Base-by-base conservation (phyloP, 768 basidiomycete species). In the Tulasnella sp. region DNA sequence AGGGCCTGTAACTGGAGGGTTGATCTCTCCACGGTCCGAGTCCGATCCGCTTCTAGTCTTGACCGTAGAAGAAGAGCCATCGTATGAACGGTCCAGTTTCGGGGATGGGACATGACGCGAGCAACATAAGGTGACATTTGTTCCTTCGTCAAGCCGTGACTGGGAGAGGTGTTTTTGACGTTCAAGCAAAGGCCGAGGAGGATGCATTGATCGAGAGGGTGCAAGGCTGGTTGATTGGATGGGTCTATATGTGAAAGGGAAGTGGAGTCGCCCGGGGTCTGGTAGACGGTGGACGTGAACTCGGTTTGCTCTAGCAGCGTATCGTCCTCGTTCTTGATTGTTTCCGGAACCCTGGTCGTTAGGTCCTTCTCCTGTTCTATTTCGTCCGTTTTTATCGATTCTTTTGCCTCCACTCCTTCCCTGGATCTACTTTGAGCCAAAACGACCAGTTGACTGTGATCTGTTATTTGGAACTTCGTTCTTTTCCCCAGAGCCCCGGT, bases 61-160 rank as follows among this genome's bases (percentile, higher is more conserved):
- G 96, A 91, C 35, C 97, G 90, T 34, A 98, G 87, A 66, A 99
- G 86, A 68, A 98, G 88, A 35, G 94, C 95, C 88, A 95, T 96
- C 41, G 95, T 96, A 81, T 98, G 94, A 36, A 98, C 84, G 5
- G 94, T 91, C 97, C 97, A 99, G 79, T 98, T 98, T 71, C 84
- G 83, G 1, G 95, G 94, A 78, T 98, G 93, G 1, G 89, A 83
- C 75, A 98, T 86, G 41, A 98, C 93, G 41, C 96, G 90, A 14
- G 89, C 80, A 72, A 98, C 87, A 83, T 96, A 98, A 14, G 97
- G 91, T 2, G 88, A 79, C 91, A 98, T 95, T 78, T 98, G 95
- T 77, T 93, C 92, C 67, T 85, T 84, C 35, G 95, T 97, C 69
- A 99, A 85, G 14, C 95, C 96, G 80, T 96, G 92, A 62, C 85